Percentiles rank a stretch among this genome's conserved stretches.
These are phyloP conservation scores for Kwoniella heveanensis DNA, from an alignment of 768 basidiomycete species.

Conservation along the genomic window DNA sequence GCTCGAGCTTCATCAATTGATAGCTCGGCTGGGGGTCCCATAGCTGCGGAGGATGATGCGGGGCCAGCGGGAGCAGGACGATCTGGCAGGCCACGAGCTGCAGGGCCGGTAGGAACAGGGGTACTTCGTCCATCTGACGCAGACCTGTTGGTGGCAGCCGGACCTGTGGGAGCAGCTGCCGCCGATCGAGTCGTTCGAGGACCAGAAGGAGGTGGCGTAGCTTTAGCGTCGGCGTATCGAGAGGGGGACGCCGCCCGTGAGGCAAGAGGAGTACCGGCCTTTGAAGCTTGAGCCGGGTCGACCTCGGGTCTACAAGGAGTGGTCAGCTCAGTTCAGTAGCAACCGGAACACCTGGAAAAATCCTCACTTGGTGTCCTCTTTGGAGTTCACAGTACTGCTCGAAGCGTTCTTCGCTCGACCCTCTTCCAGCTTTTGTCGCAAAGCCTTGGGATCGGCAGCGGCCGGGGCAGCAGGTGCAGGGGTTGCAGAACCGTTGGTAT, in stretches of 20 bases:
- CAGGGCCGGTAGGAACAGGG: constrained; percentile 20
- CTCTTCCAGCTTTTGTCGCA: constrained; percentile 34
- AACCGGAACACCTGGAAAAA: no score
- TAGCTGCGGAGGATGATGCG: constrained; percentile 15
- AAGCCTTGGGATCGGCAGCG: constrained; percentile 25
- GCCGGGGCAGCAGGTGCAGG: not conserved
- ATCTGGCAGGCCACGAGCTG: constrained; percentile 9
- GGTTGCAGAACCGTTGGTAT: no score
- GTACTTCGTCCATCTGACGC: constrained; percentile 12
- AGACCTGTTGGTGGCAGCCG: constrained; percentile 17
- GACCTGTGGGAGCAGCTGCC: constrained; percentile 28
- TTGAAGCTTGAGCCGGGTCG: constrained; percentile 6
- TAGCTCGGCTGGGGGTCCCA: constrained; percentile 41
- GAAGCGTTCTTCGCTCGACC: constrained; percentile 1
- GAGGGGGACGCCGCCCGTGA: constrained; percentile 19
- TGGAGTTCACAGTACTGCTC: constrained; percentile 5
- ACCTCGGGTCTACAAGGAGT: not conserved
- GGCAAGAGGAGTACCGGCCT: constrained; percentile 4
- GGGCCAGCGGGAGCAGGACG: constrained; percentile 2
- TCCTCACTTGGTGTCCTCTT: constrained; percentile 32
- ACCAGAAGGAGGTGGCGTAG: constrained; percentile 29
- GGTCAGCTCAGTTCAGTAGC: constrained; percentile 2
- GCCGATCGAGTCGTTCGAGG: constrained; percentile 35
- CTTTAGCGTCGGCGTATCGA: not conserved
- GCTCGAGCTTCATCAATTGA: constrained; percentile 42